These are phyloP conservation scores for Sphaerostilbella broomeana DNA, from an alignment of 2,329 filamentous ascomycete genomes.

Conservation along the genomic window DNA sequence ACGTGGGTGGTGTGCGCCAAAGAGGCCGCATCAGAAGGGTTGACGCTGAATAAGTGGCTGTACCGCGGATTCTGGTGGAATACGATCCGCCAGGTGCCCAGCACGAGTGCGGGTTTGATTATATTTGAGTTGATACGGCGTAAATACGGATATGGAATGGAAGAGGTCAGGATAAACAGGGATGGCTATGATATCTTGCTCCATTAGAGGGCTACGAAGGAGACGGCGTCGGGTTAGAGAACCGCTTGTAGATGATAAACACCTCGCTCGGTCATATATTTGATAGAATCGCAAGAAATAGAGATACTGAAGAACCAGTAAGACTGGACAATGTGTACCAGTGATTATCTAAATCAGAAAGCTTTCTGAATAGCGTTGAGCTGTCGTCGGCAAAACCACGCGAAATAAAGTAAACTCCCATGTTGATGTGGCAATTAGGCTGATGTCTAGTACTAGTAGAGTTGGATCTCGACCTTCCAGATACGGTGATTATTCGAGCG, in stretches of 20 bases:
- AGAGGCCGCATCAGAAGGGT: slow-evolving; percentile 50
- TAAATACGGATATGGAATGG: slow-evolving; percentile 60
- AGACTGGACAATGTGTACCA: too few species aligned
- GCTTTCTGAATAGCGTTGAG: too few species aligned
- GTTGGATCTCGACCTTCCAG: too few species aligned
- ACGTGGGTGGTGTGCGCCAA: slow-evolving; percentile 55
- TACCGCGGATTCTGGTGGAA: slow-evolving; percentile 68
- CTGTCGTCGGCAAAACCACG: too few species aligned
- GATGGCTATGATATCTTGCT: slow-evolving; percentile 68
- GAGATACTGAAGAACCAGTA: too few species aligned
- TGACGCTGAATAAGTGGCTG: slow-evolving; percentile 55
- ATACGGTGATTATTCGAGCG: too few species aligned
- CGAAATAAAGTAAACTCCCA: too few species aligned
- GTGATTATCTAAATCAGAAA: too few species aligned
- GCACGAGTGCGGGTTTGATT: slow-evolving; percentile 69
- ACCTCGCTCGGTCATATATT: neutral
- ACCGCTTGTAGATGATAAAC: neutral
- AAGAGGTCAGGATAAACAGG: slow-evolving; percentile 57
- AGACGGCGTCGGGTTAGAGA: neutral
- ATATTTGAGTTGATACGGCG: slow-evolving; percentile 71
- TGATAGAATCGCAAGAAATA: slow-evolving; percentile 5
- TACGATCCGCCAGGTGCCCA: slow-evolving; percentile 67
- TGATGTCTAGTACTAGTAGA: too few species aligned
- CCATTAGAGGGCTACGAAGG: slow-evolving; percentile 16
- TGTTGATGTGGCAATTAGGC: too few species aligned